Base-by-base conservation (phyloP, 1,284 basidiomycete species). In the Melampsora americana region DNA sequence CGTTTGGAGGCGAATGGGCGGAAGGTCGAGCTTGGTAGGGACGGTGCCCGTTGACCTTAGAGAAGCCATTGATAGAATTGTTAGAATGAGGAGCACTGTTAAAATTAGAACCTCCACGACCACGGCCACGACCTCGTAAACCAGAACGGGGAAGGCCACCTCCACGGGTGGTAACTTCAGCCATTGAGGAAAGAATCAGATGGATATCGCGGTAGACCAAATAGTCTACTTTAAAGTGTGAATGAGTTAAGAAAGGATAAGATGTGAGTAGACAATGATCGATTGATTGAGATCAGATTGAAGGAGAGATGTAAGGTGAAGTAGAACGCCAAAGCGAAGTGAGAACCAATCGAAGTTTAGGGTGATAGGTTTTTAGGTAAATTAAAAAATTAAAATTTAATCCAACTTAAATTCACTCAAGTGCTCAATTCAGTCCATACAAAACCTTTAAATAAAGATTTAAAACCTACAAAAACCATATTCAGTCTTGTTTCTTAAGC, bases 91-190 rank as follows among this genome's bases (percentile, higher is more conserved):
- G 20, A 46, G 71, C 16, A 44, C 62, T 39, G 71, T 74, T 66
- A 11, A 46, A 74, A 18, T 35, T 64, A 20, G 56, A 64, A 50
- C 66, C 46, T 7, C 73, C 73, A 50, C 73, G 65, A n/a, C 73
- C 66, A 28, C 73, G 73, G 68, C 73, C 73, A 48, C 71, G 64
- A 44, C 50, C 53, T 56, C 71, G 44, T 32, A 64, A 48, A 42
- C 30, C 53, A 44, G 61, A 50, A 28, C 71, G 62, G 44, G 71
- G 53, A 35, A 74, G 44, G 26, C 59, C 66, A 75, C 73, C 66
- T 75, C 73, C 73, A 48, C 73, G 73, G 50, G 73, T 61, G 73
- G 73, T 62, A 39, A 75, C 73, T 75, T 75, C 66, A 67, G 73
- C 73, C 73, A 75, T 75, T 67, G 42, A 56, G 44, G 61, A 72